Evolutionary conservation across 2,329 filamentous ascomycete species (phyloP).

Genomic region (Phymatotrichopsis omnivora): DNA sequence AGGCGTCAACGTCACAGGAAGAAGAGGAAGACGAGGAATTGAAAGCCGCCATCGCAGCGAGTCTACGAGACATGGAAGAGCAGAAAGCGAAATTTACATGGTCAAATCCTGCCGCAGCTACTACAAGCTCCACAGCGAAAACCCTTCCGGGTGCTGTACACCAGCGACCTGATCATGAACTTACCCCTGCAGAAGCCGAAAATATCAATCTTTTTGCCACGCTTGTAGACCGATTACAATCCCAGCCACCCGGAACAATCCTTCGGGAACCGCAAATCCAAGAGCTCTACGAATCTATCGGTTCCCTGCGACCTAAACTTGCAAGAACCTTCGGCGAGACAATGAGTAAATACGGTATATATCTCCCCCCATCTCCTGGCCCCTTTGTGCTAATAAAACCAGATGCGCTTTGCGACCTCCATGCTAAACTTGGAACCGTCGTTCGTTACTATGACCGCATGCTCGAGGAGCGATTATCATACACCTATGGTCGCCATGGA

Average conservation of each 20-base stretch:
- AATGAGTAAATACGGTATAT: slow-evolving; percentile 95
- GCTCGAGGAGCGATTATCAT: slow-evolving; percentile 89
- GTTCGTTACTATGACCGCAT: slow-evolving; percentile 97
- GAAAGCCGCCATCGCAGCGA: slow-evolving; percentile 90
- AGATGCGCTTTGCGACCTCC: slow-evolving; percentile 89
- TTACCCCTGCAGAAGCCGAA: slow-evolving; percentile 86
- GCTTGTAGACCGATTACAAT: slow-evolving; percentile 84
- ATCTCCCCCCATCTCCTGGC: slow-evolving; percentile 1
- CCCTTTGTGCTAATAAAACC: slow-evolving; percentile 25
- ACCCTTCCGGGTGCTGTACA: slow-evolving; percentile 6
- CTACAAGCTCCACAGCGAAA: slow-evolving; percentile 34
- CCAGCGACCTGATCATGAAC: slow-evolving; percentile 59
- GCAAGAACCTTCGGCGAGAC: slow-evolving; percentile 95
- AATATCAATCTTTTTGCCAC: slow-evolving; percentile 96
- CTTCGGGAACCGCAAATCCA: slow-evolving; percentile 96
- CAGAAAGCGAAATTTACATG: slow-evolving; percentile 86
- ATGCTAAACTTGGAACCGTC: slow-evolving; percentile 89
- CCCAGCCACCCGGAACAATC: slow-evolving; percentile 90
- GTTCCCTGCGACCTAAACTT: slow-evolving; percentile 82
- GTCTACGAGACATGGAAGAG: slow-evolving; percentile 92
- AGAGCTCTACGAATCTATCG: slow-evolving; percentile 94
- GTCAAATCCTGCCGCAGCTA: slow-evolving; percentile 43
- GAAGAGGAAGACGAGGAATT: slow-evolving; percentile 90
- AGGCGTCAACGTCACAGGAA: slow-evolving; percentile 34
- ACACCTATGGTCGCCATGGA: slow-evolving; percentile 76